Evolutionary conservation across 495 filamentous ascomycete species (phyloP).

Genomic region (Collariella sp.): DNA sequence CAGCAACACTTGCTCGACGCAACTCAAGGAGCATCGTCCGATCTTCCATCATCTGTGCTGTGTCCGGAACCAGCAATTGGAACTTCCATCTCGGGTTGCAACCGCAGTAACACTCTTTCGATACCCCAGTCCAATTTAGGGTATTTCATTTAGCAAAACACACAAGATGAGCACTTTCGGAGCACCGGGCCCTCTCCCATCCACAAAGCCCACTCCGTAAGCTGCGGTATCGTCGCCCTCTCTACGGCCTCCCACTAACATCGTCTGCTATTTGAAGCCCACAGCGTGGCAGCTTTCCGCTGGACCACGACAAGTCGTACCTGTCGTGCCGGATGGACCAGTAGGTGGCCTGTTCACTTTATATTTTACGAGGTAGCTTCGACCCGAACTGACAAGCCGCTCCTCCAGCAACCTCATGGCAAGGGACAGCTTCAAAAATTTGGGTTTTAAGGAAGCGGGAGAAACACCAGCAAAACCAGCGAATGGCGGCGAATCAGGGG

Average conservation of each 20-base stretch:
- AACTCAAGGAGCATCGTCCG: neutral
- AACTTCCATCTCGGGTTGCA: neutral
- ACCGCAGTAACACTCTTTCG: neutral
- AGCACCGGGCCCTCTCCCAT: constrained; percentile 62
- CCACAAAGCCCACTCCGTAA: constrained; percentile 71
- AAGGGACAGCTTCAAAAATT: constrained; percentile 82
- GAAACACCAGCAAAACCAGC: constrained; percentile 5
- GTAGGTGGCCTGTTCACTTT: constrained; percentile 35
- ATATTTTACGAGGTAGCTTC: neutral
- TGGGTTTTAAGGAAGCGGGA: constrained; percentile 64
- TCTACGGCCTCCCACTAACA: constrained; percentile 7
- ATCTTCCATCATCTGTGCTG: neutral
- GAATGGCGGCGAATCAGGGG: constrained; percentile 24
- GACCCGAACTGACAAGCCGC: neutral
- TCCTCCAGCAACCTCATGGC: constrained; percentile 80
- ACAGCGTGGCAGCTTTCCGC: constrained; percentile 90
- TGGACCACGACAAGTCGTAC: constrained; percentile 92
- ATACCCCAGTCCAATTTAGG: too few species aligned
- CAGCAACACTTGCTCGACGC: too few species aligned
- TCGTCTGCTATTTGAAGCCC: constrained; percentile 45
- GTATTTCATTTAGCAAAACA: neutral
- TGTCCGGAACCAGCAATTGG: neutral
- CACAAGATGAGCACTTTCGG: constrained; percentile 59
- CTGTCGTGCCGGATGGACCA: constrained; percentile 88
- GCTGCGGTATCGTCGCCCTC: constrained; percentile 23